Evolutionary conservation across 1,284 basidiomycete genomes (phyloP), one percentile per base, ranked within the genome.

Genomic region (Rhodotorula sp.): DNA sequence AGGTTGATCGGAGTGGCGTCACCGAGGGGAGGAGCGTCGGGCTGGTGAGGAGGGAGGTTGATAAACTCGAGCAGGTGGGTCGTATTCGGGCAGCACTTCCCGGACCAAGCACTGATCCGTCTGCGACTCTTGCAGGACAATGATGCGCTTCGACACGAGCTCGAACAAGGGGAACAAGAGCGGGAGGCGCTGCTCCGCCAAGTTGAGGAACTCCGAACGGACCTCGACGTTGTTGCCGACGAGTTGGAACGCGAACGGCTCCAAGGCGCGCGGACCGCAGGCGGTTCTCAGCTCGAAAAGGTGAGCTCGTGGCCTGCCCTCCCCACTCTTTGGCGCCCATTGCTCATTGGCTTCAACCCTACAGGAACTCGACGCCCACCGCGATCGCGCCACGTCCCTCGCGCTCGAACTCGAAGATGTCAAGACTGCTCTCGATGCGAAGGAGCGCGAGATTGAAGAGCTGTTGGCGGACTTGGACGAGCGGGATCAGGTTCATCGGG

Each of bases 391-490:
- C 4, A 89, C 91, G 0, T 89, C 89, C 0, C 85, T 87, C 7
- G 85, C 87, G 76, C 91, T 93, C 72, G 90, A 92, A 79, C 81
- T 91, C 42, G 89, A 91, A 79, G 87, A 69, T n/a, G 85, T 86
- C 6, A 85, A 87, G 77, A 89, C 92, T 69, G 89, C 91, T 80
- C 82, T 91, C 46, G 89, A 90, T 78, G 87, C 90, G 79, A 88
- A 86, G 79, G 91, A 92, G 76, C 89, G 90, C 74, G 91, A 93
- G 48, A 80, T 90, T n/a, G 88, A 90, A 66, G 83, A 87, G 79
- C 87, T 88, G 83, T 84, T 85, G 62, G 83, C 84, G 64, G 90
- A 91, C 79, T 85, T 91, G 53, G 87, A 90, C 12, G 86, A 89
- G 49, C 79, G 90, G 56, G 83, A 88, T 8, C 80, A 80, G 4